phyloP scores from a whole-genome alignment of 2,329 filamentous ascomycete genomes.

The Exophiala alcalophila region DNA sequence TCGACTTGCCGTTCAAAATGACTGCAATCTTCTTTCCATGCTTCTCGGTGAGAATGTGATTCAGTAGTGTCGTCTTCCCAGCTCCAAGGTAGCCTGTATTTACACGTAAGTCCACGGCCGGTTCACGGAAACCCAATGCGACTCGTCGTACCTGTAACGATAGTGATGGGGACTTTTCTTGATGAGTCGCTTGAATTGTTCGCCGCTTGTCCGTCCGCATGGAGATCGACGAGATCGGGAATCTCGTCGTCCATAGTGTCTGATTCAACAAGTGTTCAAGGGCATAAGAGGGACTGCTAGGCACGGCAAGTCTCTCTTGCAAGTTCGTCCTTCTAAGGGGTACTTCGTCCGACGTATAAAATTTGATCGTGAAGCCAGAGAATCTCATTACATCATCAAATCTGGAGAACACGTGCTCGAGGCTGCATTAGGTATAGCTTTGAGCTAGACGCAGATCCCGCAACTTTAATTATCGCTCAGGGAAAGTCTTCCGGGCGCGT shows the following conservation, averaged over 20 bases:
- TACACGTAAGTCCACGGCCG: no score
- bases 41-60: constrained; percentile 90
- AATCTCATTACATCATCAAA: not conserved
- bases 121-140: no score
- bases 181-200: constrained; percentile 25
- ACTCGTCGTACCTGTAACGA: constrained; percentile 46
- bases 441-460: constrained; percentile 3
- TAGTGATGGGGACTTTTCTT: constrained; percentile 49
- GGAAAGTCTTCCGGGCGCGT: constrained; percentile 3
- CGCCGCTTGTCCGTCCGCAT: constrained; percentile 16
- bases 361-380: no score
- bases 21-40: constrained; percentile 98
- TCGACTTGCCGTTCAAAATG: constrained; percentile 82
- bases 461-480: not conserved
- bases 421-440: no score
- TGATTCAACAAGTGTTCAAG: no score
- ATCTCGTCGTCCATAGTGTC: constrained; percentile 46
- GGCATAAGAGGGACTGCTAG: no score
- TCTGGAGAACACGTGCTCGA: not conserved
- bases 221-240: constrained; percentile 44
- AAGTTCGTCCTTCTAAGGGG: no score
- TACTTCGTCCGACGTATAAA: no score
- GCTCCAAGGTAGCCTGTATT: constrained; percentile 83
- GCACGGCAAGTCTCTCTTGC: no score
- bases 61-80: constrained; percentile 91